Evolutionary conservation across 495 filamentous ascomycete genomes (phyloP).

Genomic region (Trichoderma orchidacearum): DNA sequence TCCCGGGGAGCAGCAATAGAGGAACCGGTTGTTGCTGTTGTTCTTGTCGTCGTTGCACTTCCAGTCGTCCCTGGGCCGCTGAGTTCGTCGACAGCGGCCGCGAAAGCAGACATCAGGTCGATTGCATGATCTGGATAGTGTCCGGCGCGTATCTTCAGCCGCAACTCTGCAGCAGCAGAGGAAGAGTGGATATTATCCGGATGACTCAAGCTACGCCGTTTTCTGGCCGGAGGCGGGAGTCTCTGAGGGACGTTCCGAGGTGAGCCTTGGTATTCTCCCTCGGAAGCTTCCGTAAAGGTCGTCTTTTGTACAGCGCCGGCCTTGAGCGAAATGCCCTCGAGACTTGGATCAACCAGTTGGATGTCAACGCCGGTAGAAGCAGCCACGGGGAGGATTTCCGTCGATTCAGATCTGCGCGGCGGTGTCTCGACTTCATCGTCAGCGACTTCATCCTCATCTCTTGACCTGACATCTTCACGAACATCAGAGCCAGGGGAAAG

Average conservation of each 20-base stretch:
- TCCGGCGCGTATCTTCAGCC: conserved; percentile 35
- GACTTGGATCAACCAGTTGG: conserved; percentile 26
- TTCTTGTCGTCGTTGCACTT: too few relatives aligned
- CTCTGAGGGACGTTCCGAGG: too few relatives aligned
- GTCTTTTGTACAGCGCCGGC: conserved; percentile 23
- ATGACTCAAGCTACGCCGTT: background rate
- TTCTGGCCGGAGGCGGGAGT: background rate
- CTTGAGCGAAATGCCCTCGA: conserved; percentile 31
- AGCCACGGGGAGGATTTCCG: background rate
- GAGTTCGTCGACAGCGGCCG: too few relatives aligned
- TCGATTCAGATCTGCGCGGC: background rate
- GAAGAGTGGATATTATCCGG: too few relatives aligned
- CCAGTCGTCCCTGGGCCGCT: too few relatives aligned
- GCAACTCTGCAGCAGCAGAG: too few relatives aligned
- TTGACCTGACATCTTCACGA: too few relatives aligned
- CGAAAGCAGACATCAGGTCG: conserved; percentile 24
- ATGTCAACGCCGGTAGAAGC: conserved; percentile 27
- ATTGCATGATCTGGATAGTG: conserved; percentile 34
- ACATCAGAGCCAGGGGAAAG: too few relatives aligned
- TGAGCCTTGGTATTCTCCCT: background rate
- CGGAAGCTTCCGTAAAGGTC: conserved; percentile 21
- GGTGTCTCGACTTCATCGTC: too few relatives aligned
- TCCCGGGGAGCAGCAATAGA: too few relatives aligned
- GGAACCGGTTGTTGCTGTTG: too few relatives aligned
- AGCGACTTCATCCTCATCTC: too few relatives aligned